phyloP scores from a whole-genome alignment of 2,329 filamentous ascomycete species.

The Akanthomyces dipterigenus region DNA sequence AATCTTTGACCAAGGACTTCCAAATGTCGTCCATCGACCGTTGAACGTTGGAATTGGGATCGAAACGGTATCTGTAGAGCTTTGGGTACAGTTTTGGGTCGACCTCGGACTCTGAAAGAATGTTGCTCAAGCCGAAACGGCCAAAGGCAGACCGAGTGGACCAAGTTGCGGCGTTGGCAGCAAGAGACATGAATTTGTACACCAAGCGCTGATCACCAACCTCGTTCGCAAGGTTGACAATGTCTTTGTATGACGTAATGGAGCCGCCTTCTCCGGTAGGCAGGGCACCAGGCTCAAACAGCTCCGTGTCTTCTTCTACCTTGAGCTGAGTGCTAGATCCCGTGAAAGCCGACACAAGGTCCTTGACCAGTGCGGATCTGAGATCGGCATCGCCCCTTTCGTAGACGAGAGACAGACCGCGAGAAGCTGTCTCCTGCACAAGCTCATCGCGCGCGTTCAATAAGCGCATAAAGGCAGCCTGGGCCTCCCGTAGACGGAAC shows the following conservation, averaged over 20 bases:
- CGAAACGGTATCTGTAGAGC: constrained; percentile 88
- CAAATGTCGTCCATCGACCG: constrained; percentile 97
- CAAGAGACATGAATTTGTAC: constrained; percentile 97
- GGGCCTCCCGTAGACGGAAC: constrained; percentile 66
- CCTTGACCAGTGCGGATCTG: constrained; percentile 76
- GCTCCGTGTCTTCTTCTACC: constrained; percentile 82
- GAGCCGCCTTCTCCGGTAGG: constrained; percentile 86
- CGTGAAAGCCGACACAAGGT: constrained; percentile 84
- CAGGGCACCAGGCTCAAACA: constrained; percentile 86
- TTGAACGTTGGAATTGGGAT: constrained; percentile 89
- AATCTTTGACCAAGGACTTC: constrained; percentile 90
- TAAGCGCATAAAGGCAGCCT: constrained; percentile 81
- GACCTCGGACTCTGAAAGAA: constrained; percentile 78
- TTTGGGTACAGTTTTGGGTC: constrained; percentile 96
- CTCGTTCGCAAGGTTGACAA: constrained; percentile 90
- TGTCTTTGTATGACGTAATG: constrained; percentile 95
- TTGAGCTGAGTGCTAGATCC: constrained; percentile 68
- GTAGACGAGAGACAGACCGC: constrained; percentile 87
- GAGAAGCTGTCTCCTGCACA: constrained; percentile 89
- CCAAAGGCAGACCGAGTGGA: constrained; percentile 95
- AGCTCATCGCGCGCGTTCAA: constrained; percentile 85
- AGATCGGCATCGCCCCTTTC: constrained; percentile 79
- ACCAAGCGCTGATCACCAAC: constrained; percentile 94
- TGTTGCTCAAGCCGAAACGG: constrained; percentile 83
- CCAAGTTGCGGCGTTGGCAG: constrained; percentile 94